A percentile compares a stretch with the other conserved stretches of the same genome.
These are phyloP conservation scores for Epithele typhae DNA, from an alignment of 768 basidiomycete genomes.

Conservation along the genomic window DNA sequence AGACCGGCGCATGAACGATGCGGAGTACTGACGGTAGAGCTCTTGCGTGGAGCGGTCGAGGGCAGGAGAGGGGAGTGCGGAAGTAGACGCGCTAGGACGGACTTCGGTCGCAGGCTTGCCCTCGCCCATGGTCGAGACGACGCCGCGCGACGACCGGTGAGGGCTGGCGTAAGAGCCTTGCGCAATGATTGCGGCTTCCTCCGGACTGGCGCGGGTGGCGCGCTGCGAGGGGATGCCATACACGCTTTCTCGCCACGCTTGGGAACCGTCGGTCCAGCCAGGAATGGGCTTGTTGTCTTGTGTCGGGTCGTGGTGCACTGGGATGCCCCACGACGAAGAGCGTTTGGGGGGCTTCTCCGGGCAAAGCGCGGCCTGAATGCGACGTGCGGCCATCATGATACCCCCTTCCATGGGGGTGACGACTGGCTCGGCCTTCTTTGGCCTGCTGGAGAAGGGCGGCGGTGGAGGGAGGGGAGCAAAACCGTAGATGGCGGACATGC, in stretches of 20 bases:
- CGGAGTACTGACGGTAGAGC: conserved; percentile 50
- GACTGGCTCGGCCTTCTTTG: conserved; percentile 21
- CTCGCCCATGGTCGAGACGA: conserved; percentile 44
- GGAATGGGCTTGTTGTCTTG: conserved; percentile 37
- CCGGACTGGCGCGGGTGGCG: conserved; percentile 20
- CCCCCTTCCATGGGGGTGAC: conserved; percentile 42
- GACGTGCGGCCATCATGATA: conserved; percentile 65
- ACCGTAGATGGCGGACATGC: conserved; percentile 37
- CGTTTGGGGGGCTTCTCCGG: conserved; percentile 33
- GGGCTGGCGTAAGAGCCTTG: conserved; percentile 46
- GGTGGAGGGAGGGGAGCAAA: conserved; percentile 54
- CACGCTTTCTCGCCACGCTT: conserved; percentile 63
- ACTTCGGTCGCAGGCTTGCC: conserved; percentile 16
- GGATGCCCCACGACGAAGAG: conserved; percentile 25
- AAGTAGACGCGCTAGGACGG: conserved; percentile 8
- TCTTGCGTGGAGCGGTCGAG: conserved; percentile 30
- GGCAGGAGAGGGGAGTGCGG: conserved; percentile 5
- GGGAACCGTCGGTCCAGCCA: conserved; percentile 66
- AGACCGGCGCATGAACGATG: conserved; percentile 51
- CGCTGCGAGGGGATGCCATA: conserved; percentile 49
- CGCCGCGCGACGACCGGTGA: conserved; percentile 42
- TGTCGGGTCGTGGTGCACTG: conserved; percentile 26
- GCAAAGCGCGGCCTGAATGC: conserved; percentile 45
- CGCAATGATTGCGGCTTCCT: conserved; percentile 27
- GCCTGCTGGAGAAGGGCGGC: conserved; percentile 34